Conservation (phyloP, 306 rosid genomes). For the Rubus parviflorus region DNA sequence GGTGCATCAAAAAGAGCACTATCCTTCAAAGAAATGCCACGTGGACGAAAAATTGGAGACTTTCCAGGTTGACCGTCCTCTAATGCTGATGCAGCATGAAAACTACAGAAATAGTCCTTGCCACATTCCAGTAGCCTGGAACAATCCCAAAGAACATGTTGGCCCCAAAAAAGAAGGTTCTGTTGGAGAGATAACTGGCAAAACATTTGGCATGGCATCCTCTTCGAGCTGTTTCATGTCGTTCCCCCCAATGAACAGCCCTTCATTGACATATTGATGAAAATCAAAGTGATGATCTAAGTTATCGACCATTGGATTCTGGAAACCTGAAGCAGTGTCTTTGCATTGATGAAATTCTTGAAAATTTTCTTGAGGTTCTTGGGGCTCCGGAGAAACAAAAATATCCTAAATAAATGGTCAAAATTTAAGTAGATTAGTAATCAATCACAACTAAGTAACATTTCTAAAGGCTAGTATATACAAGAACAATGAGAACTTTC, state of each 20-base stretch:
- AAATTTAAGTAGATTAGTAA: not conserved
- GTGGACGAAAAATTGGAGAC: slow-evolving; percentile 87
- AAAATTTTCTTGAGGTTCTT: slow-evolving; percentile 4
- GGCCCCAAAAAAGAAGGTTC: slow-evolving; percentile 93
- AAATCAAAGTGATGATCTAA: slow-evolving; percentile 64
- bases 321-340: slow-evolving; percentile 19
- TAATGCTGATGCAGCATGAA: slow-evolving; percentile 79
- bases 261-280: slow-evolving; percentile 45
- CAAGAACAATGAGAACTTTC: not conserved
- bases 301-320: not conserved
- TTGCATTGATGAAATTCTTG: slow-evolving; percentile 19
- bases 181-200: slow-evolving; percentile 80
- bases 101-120: slow-evolving; percentile 84
- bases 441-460: slow-evolving; percentile 1
- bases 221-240: slow-evolving; percentile 24
- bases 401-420: slow-evolving; percentile 20
- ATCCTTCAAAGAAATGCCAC: slow-evolving; percentile 92
- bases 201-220: slow-evolving; percentile 62
- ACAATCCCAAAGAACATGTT: slow-evolving; percentile 93
- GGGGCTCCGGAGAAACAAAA: slow-evolving; percentile 14
- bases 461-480: not conserved
- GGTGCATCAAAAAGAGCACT: slow-evolving; percentile 80
- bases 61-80: slow-evolving; percentile 92
- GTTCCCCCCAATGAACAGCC: not conserved
- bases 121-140: slow-evolving; percentile 83